Conservation (phyloP, 2,329 filamentous ascomycete species). For the Diaporthe eres region DNA sequence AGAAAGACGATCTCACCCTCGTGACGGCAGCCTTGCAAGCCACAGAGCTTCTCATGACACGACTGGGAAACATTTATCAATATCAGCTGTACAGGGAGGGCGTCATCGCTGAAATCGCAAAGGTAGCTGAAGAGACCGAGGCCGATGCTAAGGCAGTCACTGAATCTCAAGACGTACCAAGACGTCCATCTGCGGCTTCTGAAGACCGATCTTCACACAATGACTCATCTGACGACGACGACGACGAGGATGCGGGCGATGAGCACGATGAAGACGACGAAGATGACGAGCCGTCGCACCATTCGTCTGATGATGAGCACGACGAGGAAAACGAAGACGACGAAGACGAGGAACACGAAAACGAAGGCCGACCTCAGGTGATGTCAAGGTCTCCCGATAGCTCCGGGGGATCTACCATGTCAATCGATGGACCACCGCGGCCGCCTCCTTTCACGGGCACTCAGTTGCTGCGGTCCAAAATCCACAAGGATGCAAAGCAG, state of each 20-base stretch:
- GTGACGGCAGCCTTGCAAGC: slow-evolving; percentile 91
- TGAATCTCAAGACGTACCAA: slow-evolving; percentile 48
- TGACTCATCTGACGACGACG: slow-evolving; percentile 59
- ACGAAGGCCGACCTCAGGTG: slow-evolving; percentile 64
- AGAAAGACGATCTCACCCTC: slow-evolving; percentile 90
- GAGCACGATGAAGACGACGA: slow-evolving; percentile 64
- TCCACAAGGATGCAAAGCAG: slow-evolving; percentile 81
- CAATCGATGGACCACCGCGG: slow-evolving; percentile 68
- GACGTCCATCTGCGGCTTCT: slow-evolving; percentile 49
- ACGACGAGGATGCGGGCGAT: slow-evolving; percentile 65
- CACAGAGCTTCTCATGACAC: slow-evolving; percentile 86
- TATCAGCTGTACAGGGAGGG: slow-evolving; percentile 98
- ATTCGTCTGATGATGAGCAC: slow-evolving; percentile 55
- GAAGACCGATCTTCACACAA: slow-evolving; percentile 43
- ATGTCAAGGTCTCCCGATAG: slow-evolving; percentile 77
- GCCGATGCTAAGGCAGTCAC: slow-evolving; percentile 49
- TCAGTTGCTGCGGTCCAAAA: slow-evolving; percentile 77
- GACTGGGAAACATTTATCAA: slow-evolving; percentile 89
- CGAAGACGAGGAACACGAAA: slow-evolving; percentile 65
- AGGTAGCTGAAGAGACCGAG: slow-evolving; percentile 72
- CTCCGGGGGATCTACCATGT: slow-evolving; percentile 77
- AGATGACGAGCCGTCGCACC: slow-evolving; percentile 56
- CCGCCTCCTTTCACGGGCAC: slow-evolving; percentile 60
- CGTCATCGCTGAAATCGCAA: slow-evolving; percentile 91
- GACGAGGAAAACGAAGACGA: slow-evolving; percentile 68